Conservation (phyloP, 805 yeast species). For the Ogataea minuta region DNA sequence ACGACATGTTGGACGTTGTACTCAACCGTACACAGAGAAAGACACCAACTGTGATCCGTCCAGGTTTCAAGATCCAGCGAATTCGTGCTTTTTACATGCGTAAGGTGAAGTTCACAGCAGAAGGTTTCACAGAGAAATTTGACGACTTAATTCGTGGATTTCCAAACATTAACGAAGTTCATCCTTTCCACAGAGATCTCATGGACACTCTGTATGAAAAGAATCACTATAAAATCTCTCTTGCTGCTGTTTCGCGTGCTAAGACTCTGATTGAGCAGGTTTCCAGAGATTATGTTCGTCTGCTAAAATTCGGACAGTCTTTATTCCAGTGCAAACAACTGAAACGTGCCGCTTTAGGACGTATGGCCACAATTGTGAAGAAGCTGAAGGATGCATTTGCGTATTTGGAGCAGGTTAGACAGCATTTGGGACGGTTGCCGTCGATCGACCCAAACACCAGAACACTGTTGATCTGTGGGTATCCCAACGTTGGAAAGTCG, state of each 20-base stretch:
- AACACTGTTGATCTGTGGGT: conserved; percentile 95
- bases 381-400: conserved; percentile 90
- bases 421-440: conserved; percentile 97
- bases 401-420: conserved; percentile 97
- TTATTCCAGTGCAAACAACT: conserved; percentile 98
- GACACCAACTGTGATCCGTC: conserved; percentile 97
- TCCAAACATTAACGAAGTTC: conserved; percentile 96
- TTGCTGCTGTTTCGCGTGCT: conserved; percentile 93
- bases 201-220: conserved; percentile 98
- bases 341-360: conserved; percentile 97
- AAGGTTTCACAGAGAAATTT: conserved; percentile 92
- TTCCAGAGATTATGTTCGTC: conserved; percentile 89
- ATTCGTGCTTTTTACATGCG: conserved; percentile 97
- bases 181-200: conserved; percentile 97
- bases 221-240: conserved; percentile 94
- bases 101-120: conserved; percentile 94
- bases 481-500: conserved; percentile 99
- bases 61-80: conserved; percentile 95
- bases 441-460: conserved; percentile 98
- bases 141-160: conserved; percentile 81
- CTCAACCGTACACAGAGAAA: conserved; percentile 97
- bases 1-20: conserved; percentile 93
- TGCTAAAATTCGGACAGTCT: conserved; percentile 96
- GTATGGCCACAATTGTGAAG: conserved; percentile 98
- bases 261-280: conserved; percentile 94